Percentiles rank a stretch among this genome's conserved stretches.
These are phyloP conservation scores for Auriscalpium orientale DNA, from an alignment of 768 basidiomycete genomes.

Conservation along the genomic window DNA sequence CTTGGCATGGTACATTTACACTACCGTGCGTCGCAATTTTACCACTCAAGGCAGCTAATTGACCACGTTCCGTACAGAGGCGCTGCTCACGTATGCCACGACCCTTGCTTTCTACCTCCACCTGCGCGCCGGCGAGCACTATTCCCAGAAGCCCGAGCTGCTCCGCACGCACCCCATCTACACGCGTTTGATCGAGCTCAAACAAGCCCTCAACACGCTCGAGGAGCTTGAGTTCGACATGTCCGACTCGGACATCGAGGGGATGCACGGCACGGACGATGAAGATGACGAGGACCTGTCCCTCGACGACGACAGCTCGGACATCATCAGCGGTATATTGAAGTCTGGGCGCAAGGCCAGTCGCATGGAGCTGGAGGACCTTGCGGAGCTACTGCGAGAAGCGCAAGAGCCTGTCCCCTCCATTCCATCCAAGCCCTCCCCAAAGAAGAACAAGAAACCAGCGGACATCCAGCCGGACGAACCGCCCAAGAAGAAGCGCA, in stretches of 20 bases:
- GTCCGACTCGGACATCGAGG: conserved; percentile 27
- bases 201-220: conserved; percentile 71
- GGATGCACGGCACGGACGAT: conserved; percentile 40
- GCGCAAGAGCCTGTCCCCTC: conserved; percentile 13
- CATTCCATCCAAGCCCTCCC: conserved; percentile 15
- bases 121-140: conserved; percentile 65
- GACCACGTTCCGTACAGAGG: conserved; percentile 43
- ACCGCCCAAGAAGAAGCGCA: conserved; percentile 54
- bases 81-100: conserved; percentile 83
- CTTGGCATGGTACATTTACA: conserved; percentile 76
- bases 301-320: conserved; percentile 23
- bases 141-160: conserved; percentile 50
- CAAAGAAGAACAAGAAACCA: conserved; percentile 18
- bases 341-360: conserved; percentile 4
- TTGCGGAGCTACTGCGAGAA: conserved; percentile 10
- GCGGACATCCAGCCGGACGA: conserved; percentile 7
- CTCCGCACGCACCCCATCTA: conserved; percentile 69
- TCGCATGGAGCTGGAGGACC: conserved; percentile 8
- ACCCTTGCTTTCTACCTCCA: conserved; percentile 90
- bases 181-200: conserved; percentile 69
- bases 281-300: conserved; percentile 36
- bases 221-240: conserved; percentile 79
- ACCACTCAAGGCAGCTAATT: background rate
- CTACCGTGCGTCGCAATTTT: conserved; percentile 59
- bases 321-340: background rate